These are phyloP conservation scores for Hanseniaspora lachancei DNA, from an alignment of 805 yeast species.

Conservation along the genomic window DNA sequence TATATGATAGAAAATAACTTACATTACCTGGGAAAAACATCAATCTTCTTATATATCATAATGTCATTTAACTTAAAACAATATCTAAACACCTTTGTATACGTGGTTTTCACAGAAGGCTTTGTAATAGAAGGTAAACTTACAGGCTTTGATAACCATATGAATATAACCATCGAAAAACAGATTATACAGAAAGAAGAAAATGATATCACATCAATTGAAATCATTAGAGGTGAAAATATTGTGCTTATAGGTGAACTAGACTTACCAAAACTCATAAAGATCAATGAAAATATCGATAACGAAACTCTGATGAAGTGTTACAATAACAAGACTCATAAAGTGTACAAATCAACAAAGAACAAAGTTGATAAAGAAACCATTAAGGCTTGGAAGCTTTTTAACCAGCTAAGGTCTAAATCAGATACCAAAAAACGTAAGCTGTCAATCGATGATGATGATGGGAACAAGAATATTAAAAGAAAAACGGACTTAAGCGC, in stretches of 20 bases:
- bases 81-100: conserved; percentile 33
- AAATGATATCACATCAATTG: not conserved
- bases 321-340: conserved; percentile 49
- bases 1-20: no score
- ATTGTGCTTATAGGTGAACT: conserved; percentile 24
- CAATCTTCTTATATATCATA: not conserved
- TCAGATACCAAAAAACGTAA: not conserved
- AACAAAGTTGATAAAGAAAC: conserved; percentile 28
- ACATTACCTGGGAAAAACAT: not conserved
- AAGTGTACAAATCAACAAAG: conserved; percentile 43
- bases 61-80: conserved; percentile 27
- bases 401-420: not conserved
- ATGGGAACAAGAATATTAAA: not conserved
- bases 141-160: conserved; percentile 52
- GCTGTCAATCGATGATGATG: not conserved
- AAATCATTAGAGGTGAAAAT: conserved; percentile 26
- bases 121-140: conserved; percentile 36
- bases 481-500: not conserved
- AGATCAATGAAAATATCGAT: conserved; percentile 26
- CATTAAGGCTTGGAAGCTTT: conserved; percentile 21
- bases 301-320: conserved; percentile 32
- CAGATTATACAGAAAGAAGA: not conserved
- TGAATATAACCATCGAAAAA: conserved; percentile 40
- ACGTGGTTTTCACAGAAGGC: conserved; percentile 47
- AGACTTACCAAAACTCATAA: conserved; percentile 17